These are phyloP conservation scores for Trichoderma citrinoviride DNA, from an alignment of 2,329 filamentous ascomycete species.

Conservation along the genomic window DNA sequence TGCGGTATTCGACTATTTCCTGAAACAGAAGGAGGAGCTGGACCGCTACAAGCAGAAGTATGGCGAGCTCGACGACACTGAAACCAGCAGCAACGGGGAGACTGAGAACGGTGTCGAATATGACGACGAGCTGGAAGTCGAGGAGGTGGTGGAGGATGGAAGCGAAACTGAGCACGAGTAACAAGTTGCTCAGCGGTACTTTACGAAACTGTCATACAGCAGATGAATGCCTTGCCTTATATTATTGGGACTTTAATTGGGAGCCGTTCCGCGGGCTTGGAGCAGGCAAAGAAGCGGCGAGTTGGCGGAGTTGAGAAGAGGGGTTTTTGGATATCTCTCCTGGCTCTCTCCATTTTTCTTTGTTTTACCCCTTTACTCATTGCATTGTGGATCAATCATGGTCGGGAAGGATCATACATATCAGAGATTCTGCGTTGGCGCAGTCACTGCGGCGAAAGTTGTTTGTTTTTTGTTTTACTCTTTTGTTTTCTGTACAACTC, in stretches of 20 bases:
- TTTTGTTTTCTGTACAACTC: too few relatives aligned
- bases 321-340: not conserved
- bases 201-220: not conserved
- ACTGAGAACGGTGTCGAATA: constrained; percentile 4
- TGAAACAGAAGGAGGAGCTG: constrained; percentile 61
- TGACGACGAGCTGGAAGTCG: constrained; percentile 1
- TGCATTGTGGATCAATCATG: constrained; percentile 16
- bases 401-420: constrained; percentile 11
- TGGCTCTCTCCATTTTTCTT: not conserved
- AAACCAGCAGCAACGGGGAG: constrained; percentile 26
- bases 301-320: not conserved
- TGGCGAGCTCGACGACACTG: constrained; percentile 41
- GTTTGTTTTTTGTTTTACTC: not conserved
- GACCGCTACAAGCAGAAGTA: constrained; percentile 57
- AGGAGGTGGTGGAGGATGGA: constrained; percentile 19
- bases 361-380: not conserved
- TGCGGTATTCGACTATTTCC: constrained; percentile 63
- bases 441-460: constrained; percentile 15
- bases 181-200: not conserved
- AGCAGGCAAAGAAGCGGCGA: not conserved
- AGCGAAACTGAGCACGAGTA: constrained; percentile 33
- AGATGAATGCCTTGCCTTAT: not conserved
- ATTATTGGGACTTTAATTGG: not conserved
- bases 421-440: constrained; percentile 4
- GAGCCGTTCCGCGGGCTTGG: not conserved